A percentile compares a stretch with the other conserved stretches of the same genome.
phyloP scores from a whole-genome alignment of 257 asterid genomes.

The Anisodus acutangulus region DNA sequence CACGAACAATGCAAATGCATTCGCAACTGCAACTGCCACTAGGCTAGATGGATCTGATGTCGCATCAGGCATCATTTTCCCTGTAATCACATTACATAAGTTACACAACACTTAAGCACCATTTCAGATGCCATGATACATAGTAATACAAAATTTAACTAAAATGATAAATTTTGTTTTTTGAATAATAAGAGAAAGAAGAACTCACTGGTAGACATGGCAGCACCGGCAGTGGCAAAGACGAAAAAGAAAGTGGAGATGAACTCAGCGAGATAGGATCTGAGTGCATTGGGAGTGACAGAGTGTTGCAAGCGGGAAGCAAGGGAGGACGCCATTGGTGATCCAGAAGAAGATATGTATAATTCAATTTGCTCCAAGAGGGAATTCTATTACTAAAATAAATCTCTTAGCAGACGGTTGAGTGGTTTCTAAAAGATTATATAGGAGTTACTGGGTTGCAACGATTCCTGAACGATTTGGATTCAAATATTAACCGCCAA shows the following conservation, averaged over 20 bases:
- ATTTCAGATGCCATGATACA: no score
- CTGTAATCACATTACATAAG: conserved; percentile 36
- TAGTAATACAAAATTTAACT: background rate
- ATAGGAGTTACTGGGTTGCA: conserved; percentile 42
- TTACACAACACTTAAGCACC: no score
- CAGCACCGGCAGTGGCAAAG: conserved; percentile 71
- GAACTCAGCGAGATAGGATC: conserved; percentile 91
- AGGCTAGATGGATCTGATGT: conserved; percentile 52
- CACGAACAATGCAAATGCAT: conserved; percentile 62
- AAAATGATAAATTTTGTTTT: background rate
- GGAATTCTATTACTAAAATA: background rate
- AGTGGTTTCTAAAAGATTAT: conserved; percentile 28
- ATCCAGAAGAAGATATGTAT: no score
- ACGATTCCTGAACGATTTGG: conserved; percentile 41
- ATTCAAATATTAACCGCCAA: conserved; percentile 59
- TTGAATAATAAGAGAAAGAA: background rate
- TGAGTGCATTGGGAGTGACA: conserved; percentile 59
- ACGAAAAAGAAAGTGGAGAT: conserved; percentile 84
- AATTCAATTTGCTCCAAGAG: background rate
- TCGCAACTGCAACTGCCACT: conserved; percentile 58
- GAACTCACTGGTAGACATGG: conserved; percentile 60
- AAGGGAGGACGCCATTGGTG: conserved; percentile 29
- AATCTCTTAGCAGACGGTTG: background rate
- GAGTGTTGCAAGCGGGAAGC: conserved; percentile 56
- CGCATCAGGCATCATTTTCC: conserved; percentile 49